Conservation (phyloP, 768 basidiomycete species). For the Neoboletus magnificus region DNA sequence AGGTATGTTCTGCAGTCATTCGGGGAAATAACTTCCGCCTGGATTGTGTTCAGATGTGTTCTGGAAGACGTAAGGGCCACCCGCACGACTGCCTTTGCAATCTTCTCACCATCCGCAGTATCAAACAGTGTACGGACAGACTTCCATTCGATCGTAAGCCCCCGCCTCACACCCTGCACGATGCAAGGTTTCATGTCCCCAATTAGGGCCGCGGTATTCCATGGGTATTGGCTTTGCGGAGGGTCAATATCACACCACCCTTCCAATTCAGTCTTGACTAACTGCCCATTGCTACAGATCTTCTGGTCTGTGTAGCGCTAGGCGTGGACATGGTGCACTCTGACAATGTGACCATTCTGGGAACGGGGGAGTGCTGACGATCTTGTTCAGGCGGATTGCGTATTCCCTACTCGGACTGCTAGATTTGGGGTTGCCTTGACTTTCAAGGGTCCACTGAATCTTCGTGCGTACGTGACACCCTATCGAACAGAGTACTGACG, state of each 20-base stretch:
- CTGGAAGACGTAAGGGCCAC: constrained; percentile 68
- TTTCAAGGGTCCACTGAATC: constrained; percentile 74
- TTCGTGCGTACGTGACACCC: constrained; percentile 44
- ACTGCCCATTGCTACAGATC: constrained; percentile 45
- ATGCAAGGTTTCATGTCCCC: constrained; percentile 9
- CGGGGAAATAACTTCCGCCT: constrained; percentile 2
- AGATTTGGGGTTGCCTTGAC: constrained; percentile 90
- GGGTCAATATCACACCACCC: constrained; percentile 42
- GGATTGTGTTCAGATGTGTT: constrained; percentile 57
- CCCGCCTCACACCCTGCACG: not conserved
- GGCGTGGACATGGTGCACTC: constrained; percentile 82
- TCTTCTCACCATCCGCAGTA: constrained; percentile 41
- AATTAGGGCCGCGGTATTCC: constrained; percentile 77
- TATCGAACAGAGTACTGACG: constrained; percentile 5
- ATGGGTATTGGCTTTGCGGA: constrained; percentile 95
- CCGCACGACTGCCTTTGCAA: not conserved
- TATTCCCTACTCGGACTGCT: constrained; percentile 90
- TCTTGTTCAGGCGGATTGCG: constrained; percentile 75
- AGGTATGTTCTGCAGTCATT: constrained; percentile 42
- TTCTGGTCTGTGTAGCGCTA: constrained; percentile 87
- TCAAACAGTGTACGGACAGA: constrained; percentile 76
- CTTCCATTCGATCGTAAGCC: constrained; percentile 73
- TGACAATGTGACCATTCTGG: not conserved
- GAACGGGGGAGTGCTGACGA: not conserved
- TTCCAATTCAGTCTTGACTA: not conserved